Percentiles rank a stretch among this genome's conserved stretches.
Conservation (phyloP, 257 asterid species). For the Plantago elongata region DNA sequence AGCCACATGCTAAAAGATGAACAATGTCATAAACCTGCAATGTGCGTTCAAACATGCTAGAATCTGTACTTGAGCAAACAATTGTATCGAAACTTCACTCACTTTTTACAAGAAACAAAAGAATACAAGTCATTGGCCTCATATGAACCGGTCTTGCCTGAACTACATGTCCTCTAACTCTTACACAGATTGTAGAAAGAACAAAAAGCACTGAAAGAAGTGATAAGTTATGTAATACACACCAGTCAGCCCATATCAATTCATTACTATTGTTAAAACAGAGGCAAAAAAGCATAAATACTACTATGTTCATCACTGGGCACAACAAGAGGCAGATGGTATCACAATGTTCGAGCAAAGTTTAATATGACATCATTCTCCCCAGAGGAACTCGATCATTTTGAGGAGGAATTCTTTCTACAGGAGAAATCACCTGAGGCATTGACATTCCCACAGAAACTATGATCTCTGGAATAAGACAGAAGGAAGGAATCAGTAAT, state of each 20-base stretch:
- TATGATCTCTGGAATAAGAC: conserved; percentile 63
- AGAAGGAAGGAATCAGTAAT: conserved; percentile 4
- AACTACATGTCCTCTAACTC: neutral
- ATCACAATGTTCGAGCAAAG: neutral
- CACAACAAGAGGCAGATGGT: neutral
- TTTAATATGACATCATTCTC: conserved; percentile 37
- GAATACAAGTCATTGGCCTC: conserved; percentile 1
- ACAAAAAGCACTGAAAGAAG: neutral
- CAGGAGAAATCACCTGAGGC: conserved; percentile 75
- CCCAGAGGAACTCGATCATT: conserved; percentile 38
- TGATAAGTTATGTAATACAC: neutral
- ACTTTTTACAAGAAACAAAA: conserved; percentile 1
- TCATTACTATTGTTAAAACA: neutral
- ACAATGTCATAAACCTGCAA: neutral
- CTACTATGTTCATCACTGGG: neutral
- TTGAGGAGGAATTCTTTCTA: conserved; percentile 33
- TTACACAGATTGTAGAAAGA: neutral
- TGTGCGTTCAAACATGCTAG: neutral
- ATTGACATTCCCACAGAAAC: conserved; percentile 91
- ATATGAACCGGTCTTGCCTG: neutral
- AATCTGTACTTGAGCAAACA: neutral
- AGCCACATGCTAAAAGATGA: no score
- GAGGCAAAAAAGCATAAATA: neutral
- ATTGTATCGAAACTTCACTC: neutral
- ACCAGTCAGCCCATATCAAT: neutral